These are phyloP conservation scores for Gracilaria vermiculophylla DNA, from an alignment of 23 red algal genomes.

Conservation along the genomic window DNA sequence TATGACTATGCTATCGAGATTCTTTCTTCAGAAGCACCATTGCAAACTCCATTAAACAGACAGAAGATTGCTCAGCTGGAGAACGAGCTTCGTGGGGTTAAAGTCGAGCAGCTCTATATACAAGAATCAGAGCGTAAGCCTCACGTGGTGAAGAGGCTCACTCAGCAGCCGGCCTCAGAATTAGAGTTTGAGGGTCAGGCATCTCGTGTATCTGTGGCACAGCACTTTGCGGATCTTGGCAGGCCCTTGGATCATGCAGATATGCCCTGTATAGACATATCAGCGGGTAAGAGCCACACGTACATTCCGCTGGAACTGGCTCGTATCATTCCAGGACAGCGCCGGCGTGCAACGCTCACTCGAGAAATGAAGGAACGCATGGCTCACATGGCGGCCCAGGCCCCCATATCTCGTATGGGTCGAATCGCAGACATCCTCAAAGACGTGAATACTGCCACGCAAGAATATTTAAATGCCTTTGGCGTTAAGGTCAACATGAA, in stretches of 20 bases:
- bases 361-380: conserved; percentile 66
- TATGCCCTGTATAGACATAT: conserved; percentile 64
- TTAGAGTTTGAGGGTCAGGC: conserved; percentile 28
- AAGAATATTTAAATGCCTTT: conserved; percentile 61
- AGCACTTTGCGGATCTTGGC: conserved; percentile 45
- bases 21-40: not conserved
- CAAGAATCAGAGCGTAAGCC: conserved; percentile 22
- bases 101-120: conserved; percentile 1
- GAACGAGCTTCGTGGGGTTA: conserved; percentile 56
- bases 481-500: conserved; percentile 69
- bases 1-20: conserved; percentile 55
- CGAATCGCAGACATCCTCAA: conserved; percentile 41
- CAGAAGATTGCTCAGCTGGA: conserved; percentile 24
- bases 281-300: conserved; percentile 5
- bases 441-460: conserved; percentile 24
- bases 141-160: conserved; percentile 19
- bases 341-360: conserved; percentile 19
- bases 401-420: conserved; percentile 22
- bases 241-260: conserved; percentile 39
- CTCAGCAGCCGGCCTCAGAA: conserved; percentile 23
- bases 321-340: conserved; percentile 49
- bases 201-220: conserved; percentile 28
- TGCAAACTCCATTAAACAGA: conserved; percentile 11
- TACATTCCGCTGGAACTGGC: conserved; percentile 65
- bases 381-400: conserved; percentile 39